Evolutionary conservation across 192 early-diverging fungal species (phyloP).

Genomic region (Mycoemilia scoparia): DNA sequence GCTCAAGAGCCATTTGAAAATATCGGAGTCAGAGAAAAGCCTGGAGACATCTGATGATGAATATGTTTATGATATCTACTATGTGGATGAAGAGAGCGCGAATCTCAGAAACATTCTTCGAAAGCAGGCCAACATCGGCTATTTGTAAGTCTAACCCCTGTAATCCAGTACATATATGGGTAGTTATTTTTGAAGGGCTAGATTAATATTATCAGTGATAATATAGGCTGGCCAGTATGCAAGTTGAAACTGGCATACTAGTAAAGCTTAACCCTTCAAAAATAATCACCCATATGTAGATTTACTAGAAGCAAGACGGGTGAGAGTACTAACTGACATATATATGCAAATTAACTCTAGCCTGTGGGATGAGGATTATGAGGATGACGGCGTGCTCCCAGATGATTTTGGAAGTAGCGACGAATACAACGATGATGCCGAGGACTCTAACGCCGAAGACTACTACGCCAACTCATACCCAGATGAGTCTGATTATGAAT

Average conservation of each 20-base stretch:
- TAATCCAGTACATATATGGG: too few relatives aligned
- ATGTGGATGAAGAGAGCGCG: slow-evolving; percentile 21
- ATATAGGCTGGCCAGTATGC: too few relatives aligned
- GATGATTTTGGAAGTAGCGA: slow-evolving; percentile 15
- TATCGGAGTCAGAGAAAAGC: not conserved
- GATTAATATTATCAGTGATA: too few relatives aligned
- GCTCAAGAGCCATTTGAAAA: slow-evolving; percentile 42
- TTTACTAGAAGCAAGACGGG: not conserved
- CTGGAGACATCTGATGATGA: slow-evolving; percentile 30
- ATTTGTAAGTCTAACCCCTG: too few relatives aligned
- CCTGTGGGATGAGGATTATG: slow-evolving; percentile 17
- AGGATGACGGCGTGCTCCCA: slow-evolving; percentile 23
- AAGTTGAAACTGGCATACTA: too few relatives aligned
- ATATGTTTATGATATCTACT: slow-evolving; percentile 65
- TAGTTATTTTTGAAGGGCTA: too few relatives aligned
- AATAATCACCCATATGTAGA: too few relatives aligned
- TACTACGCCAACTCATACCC: slow-evolving; percentile 67
- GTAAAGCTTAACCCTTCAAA: too few relatives aligned
- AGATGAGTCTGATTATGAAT: slow-evolving; percentile 34
- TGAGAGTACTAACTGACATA: not conserved
- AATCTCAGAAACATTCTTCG: slow-evolving; percentile 1
- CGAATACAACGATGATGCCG: slow-evolving; percentile 25
- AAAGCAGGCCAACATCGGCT: not conserved
- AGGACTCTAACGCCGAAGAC: slow-evolving; percentile 56
- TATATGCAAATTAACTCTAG: not conserved